Percentiles rank a stretch among this genome's conserved stretches.
Conservation (phyloP, 1,139 yeast genomes). For the Lodderomyces parapsilosis region DNA sequence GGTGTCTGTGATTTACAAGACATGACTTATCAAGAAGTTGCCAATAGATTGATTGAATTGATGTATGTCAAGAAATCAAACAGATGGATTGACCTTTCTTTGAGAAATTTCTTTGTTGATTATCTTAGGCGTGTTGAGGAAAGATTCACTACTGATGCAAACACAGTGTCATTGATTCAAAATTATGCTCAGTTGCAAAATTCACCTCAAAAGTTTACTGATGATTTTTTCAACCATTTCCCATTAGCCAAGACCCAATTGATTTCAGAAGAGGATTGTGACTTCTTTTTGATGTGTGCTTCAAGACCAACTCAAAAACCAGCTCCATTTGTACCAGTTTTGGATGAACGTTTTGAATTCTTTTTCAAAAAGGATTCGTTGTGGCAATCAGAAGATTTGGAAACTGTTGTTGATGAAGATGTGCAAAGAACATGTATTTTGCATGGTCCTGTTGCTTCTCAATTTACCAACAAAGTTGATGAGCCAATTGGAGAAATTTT, state of each 20-base stretch:
- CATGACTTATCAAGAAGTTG: slow-evolving; percentile 93
- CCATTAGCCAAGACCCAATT: slow-evolving; percentile 78
- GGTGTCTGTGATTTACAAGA: slow-evolving; percentile 92
- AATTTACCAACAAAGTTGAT: slow-evolving; percentile 78
- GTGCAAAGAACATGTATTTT: slow-evolving; percentile 97
- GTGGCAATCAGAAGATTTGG: slow-evolving; percentile 98
- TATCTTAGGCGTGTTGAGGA: slow-evolving; percentile 94
- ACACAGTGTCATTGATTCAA: slow-evolving; percentile 67
- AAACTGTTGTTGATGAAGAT: slow-evolving; percentile 93
- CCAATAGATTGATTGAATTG: slow-evolving; percentile 82
- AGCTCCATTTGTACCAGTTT: slow-evolving; percentile 93
- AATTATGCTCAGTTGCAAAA: slow-evolving; percentile 63
- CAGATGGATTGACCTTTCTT: slow-evolving; percentile 86
- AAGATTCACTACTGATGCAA: slow-evolving; percentile 69
- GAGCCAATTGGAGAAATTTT: slow-evolving; percentile 91
- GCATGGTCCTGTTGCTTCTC: slow-evolving; percentile 98
- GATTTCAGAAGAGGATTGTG: slow-evolving; percentile 93
- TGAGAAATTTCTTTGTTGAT: slow-evolving; percentile 85
- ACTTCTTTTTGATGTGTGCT: slow-evolving; percentile 83
- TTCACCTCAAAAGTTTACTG: slow-evolving; percentile 59
- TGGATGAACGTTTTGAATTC: slow-evolving; percentile 91
- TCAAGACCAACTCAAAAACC: slow-evolving; percentile 90
- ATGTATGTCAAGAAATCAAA: slow-evolving; percentile 77
- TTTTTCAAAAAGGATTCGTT: slow-evolving; percentile 98
- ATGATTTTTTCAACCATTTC: slow-evolving; percentile 61